Evolutionary conservation across 306 rosid genomes (phyloP).

Genomic region (Styphnolobium japonicum): DNA sequence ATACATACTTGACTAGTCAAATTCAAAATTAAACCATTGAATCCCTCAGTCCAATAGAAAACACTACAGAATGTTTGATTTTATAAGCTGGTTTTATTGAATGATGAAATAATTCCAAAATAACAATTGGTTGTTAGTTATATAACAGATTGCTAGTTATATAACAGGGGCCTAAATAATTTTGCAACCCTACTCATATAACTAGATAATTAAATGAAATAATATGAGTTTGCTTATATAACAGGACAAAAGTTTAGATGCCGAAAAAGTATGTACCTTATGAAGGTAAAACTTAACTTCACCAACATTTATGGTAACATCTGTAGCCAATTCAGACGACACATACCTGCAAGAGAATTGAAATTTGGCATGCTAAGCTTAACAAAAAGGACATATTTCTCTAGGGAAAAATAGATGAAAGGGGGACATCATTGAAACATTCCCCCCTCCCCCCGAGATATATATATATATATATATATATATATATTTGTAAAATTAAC

Average conservation of each 20-base stretch:
- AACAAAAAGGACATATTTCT: constrained; percentile 8
- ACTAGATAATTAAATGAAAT: background rate
- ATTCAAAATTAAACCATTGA: background rate
- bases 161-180: background rate
- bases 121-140: too few species aligned
- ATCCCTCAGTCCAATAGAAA: background rate
- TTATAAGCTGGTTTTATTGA: background rate
- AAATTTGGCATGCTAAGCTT: background rate
- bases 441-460: too few species aligned
- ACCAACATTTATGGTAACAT: constrained; percentile 64
- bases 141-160: background rate
- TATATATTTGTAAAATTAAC: too few species aligned
- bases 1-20: background rate
- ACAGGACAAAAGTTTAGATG: background rate
- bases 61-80: background rate
- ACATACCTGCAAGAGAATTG: constrained; percentile 61
- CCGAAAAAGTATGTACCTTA: constrained; percentile 52
- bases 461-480: too few species aligned
- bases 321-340: constrained; percentile 83
- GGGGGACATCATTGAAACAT: too few species aligned
- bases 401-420: too few species aligned
- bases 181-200: background rate
- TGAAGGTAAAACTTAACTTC: constrained; percentile 89
- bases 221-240: background rate
- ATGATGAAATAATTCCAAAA: background rate